phyloP scores from a whole-genome alignment of 495 filamentous ascomycete genomes.

The Penicillium bovifimosum region DNA sequence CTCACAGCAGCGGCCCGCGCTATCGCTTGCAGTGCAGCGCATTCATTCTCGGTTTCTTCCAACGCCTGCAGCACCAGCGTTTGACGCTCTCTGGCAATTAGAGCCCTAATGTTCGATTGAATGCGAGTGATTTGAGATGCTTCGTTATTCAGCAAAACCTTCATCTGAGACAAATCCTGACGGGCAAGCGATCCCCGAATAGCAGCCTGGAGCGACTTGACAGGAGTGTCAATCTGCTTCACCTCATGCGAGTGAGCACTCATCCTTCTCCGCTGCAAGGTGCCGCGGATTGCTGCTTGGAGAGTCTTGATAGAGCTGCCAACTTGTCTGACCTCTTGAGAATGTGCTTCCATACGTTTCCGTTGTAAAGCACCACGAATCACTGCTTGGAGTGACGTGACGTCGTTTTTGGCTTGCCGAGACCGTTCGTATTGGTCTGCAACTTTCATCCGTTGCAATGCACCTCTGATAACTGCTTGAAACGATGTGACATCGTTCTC shows the following conservation, averaged over 20 bases:
- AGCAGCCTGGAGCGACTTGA: conserved; percentile 35
- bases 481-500: conserved; percentile 52
- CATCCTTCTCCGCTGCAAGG: conserved; percentile 43
- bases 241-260: conserved; percentile 49
- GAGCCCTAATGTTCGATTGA: conserved; percentile 42
- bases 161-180: conserved; percentile 32
- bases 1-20: conserved; percentile 35
- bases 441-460: conserved; percentile 33
- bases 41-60: conserved; percentile 19
- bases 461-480: conserved; percentile 66
- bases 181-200: conserved; percentile 51
- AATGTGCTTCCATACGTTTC: conserved; percentile 39
- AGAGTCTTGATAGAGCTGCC: conserved; percentile 52
- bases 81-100: conserved; percentile 29
- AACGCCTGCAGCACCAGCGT: conserved; percentile 29
- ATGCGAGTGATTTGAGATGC: conserved; percentile 34
- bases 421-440: conserved; percentile 48
- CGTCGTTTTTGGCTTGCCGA: conserved; percentile 17
- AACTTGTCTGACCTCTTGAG: conserved; percentile 40
- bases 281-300: conserved; percentile 64
- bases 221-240: conserved; percentile 20
- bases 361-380: conserved; percentile 53
- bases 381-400: conserved; percentile 45
- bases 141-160: conserved; percentile 27
- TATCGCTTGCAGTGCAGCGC: conserved; percentile 37